These are phyloP conservation scores for Colletotrichum nymphaeae DNA, from an alignment of 2,329 filamentous ascomycete species.

Conservation along the genomic window DNA sequence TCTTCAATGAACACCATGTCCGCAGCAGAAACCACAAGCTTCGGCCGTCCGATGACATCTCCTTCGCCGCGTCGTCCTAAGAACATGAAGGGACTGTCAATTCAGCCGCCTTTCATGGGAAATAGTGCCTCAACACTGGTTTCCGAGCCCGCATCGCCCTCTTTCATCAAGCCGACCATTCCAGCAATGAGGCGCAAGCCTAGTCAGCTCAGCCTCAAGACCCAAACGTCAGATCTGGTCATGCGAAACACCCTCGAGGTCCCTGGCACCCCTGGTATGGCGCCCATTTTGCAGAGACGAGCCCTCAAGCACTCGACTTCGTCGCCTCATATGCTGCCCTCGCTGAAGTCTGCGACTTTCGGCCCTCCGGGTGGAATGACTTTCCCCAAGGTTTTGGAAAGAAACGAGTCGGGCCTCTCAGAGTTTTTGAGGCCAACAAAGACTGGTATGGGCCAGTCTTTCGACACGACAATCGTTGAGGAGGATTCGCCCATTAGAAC, in stretches of 20 bases:
- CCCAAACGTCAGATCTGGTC: conserved; percentile 69
- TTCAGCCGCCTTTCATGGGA: conserved; percentile 71
- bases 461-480: conserved; percentile 60
- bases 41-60: conserved; percentile 72
- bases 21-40: conserved; percentile 51
- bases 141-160: conserved; percentile 77
- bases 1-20: conserved; percentile 59
- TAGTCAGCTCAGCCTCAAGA: conserved; percentile 82
- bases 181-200: conserved; percentile 79
- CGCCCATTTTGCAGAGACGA: conserved; percentile 70
- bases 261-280: conserved; percentile 65
- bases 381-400: conserved; percentile 69
- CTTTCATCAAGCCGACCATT: conserved; percentile 84
- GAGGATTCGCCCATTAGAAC: conserved; percentile 69
- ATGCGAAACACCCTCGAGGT: conserved; percentile 63
- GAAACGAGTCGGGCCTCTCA: conserved; percentile 71
- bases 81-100: conserved; percentile 86
- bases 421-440: conserved; percentile 66
- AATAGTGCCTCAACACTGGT: conserved; percentile 57
- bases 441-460: conserved; percentile 48
- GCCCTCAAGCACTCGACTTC: conserved; percentile 76
- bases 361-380: conserved; percentile 73
- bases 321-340: conserved; percentile 73
- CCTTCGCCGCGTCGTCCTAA: conserved; percentile 78
- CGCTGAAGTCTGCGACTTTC: conserved; percentile 68